Conservation (phyloP, 176 grass and related monocot genomes). For the Dendrocalamus sinicus region DNA sequence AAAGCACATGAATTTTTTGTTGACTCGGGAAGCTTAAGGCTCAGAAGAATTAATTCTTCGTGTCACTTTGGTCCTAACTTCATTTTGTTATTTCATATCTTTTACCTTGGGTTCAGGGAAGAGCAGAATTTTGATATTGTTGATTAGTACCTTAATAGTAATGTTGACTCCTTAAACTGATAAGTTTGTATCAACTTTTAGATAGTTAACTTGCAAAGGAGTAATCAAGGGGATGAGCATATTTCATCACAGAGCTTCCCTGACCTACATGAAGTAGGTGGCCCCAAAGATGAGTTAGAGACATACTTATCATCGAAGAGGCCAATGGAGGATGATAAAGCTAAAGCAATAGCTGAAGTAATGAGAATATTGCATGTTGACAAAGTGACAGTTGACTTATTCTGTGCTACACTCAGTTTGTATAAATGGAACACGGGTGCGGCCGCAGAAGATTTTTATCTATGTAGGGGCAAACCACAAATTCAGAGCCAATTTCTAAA, state of each 20-base stretch:
- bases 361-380: constrained; percentile 45
- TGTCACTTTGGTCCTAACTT: background rate
- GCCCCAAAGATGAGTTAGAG: constrained; percentile 19
- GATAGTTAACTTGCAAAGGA: constrained; percentile 20
- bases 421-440: constrained; percentile 54
- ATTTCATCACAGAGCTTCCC: constrained; percentile 25
- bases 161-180: constrained; percentile 24
- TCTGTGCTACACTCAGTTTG: constrained; percentile 50
- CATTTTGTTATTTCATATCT: background rate
- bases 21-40: constrained; percentile 6
- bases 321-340: constrained; percentile 48
- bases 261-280: constrained; percentile 31
- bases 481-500: constrained; percentile 39
- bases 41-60: constrained; percentile 14
- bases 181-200: constrained; percentile 40
- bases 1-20: constrained; percentile 6
- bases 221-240: background rate
- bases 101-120: constrained; percentile 1
- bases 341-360: constrained; percentile 50
- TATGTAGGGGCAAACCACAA: constrained; percentile 48
- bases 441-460: constrained; percentile 40
- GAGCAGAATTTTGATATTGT: background rate
- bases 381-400: constrained; percentile 51
- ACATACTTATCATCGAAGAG: constrained; percentile 24
- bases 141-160: constrained; percentile 15